Conservation (phyloP, 441 rosid genomes). For the Gossypium aridum region DNA sequence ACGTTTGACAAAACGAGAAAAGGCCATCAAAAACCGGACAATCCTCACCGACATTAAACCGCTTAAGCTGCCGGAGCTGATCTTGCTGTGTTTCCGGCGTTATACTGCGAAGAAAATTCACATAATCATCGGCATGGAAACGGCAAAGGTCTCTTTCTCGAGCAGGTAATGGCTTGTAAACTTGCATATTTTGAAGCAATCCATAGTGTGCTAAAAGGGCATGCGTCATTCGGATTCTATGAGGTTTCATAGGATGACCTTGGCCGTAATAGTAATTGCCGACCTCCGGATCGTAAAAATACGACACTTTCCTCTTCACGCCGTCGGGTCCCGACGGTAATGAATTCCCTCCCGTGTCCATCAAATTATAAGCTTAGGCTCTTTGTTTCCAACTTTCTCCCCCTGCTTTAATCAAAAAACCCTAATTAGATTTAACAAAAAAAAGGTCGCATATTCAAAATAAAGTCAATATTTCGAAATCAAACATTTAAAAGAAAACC, state of each 20-base stretch:
- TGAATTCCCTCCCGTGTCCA: conserved; percentile 47
- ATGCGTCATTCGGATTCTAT: conserved; percentile 73
- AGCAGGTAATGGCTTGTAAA: conserved; percentile 40
- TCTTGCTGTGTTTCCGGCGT: conserved; percentile 50
- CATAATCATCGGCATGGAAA: conserved; percentile 50
- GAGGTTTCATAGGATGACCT: conserved; percentile 83
- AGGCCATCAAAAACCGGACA: conserved; percentile 76
- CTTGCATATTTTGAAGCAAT: conserved; percentile 48
- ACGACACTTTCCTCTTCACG: conserved; percentile 48
- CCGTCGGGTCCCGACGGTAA: conserved; percentile 47
- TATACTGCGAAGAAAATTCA: conserved; percentile 35
- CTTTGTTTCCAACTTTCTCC: background rate
- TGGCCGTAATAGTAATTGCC: conserved; percentile 62
- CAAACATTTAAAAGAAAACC: background rate
- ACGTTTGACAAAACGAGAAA: conserved; percentile 66
- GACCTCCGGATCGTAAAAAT: conserved; percentile 55
- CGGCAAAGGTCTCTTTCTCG: conserved; percentile 47
- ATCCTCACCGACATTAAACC: conserved; percentile 61
- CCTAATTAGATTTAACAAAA: background rate
- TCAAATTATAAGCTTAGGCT: background rate
- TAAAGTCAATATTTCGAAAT: background rate
- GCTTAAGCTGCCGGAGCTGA: conserved; percentile 45
- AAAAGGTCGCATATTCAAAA: background rate
- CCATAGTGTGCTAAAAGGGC: conserved; percentile 60
- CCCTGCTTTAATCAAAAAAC: background rate